Evolutionary conservation across 768 basidiomycete species (phyloP).

Genomic region (Xerocomellus dryophilus): DNA sequence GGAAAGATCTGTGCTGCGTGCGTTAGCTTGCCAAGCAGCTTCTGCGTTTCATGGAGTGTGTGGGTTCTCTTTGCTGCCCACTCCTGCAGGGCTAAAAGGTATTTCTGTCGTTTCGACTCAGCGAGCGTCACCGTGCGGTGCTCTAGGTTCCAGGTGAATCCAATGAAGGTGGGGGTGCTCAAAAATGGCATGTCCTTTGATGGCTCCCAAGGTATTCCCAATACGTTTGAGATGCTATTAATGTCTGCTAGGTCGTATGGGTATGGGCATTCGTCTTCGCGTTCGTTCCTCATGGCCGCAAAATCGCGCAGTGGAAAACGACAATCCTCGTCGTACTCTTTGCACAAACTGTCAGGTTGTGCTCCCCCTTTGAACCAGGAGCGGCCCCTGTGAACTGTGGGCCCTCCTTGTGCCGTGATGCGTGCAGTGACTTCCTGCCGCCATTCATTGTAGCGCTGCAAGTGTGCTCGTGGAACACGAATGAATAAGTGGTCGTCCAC

Average conservation of each 20-base stretch:
- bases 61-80: neutral
- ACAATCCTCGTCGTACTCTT: no score
- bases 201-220: neutral
- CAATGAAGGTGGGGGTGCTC: constrained; percentile 21
- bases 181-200: neutral
- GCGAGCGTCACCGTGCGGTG: neutral
- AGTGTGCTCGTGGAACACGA: no score
- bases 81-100: neutral
- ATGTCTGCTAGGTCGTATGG: neutral
- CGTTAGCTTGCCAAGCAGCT: neutral
- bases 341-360: neutral
- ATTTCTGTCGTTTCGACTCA: neutral
- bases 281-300: no score
- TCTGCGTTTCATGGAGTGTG: neutral
- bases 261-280: no score
- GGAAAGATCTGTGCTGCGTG: neutral
- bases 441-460: neutral
- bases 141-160: constrained; percentile 17
- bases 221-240: neutral
- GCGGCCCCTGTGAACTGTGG: no score
- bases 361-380: neutral
- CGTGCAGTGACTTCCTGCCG: constrained; percentile 6
- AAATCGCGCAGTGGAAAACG: no score
- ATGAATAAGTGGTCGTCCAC: no score
- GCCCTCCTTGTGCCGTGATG: constrained; percentile 23